Evolutionary conservation across 2,329 filamentous ascomycete genomes (phyloP), one percentile per base, ranked within the genome.

Genomic region (Cytospora paraplurivora): DNA sequence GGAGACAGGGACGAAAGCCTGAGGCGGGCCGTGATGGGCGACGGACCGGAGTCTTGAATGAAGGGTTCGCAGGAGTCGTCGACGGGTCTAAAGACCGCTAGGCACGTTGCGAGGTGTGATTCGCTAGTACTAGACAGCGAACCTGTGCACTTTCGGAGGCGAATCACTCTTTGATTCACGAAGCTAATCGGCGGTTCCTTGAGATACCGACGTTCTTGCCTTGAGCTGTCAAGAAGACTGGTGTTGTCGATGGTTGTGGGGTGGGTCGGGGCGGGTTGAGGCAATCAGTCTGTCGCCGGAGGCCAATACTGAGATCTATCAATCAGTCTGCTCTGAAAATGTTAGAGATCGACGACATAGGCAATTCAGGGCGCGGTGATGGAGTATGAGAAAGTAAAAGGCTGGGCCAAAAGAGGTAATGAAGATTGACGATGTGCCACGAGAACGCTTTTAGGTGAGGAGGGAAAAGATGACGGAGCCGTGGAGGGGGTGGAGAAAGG

Each of bases 1-100:
- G 55, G 59, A 64, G 67, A 68, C 66, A 69, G 53, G 58, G 66
- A 53, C 59, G 62, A 56, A 55, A 59, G 52, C 66, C 69, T 71
- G 69, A 70, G 66, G 67, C 60, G 68, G 64, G 73, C 73, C 73
- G 73, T 75, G 71, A 65, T 73, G 72, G 73, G 73, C 73, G 70
- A 72, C 67, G 66, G 62, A 19, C 13, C 33, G 38, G 34, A 35
- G 49, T 19, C 49, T 38, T 57, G 19, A 54, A 10, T 44, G 32
- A 50, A 15, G 47, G 32, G 27, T 55, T 59, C 37, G 53, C 51
- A 51, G 44, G n/a, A 47, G 58, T 41, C 17, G 34, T 62, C 27
- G 57, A 41, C 38, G 34, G 35, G 44, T 56, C 62, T 58, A 34
- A 41, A 49, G 56, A 61, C 57, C 47, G 54, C 52, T 56, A 47